Base-by-base conservation (phyloP, 1,139 yeast genomes). In the Taphrina wiesneri region DNA sequence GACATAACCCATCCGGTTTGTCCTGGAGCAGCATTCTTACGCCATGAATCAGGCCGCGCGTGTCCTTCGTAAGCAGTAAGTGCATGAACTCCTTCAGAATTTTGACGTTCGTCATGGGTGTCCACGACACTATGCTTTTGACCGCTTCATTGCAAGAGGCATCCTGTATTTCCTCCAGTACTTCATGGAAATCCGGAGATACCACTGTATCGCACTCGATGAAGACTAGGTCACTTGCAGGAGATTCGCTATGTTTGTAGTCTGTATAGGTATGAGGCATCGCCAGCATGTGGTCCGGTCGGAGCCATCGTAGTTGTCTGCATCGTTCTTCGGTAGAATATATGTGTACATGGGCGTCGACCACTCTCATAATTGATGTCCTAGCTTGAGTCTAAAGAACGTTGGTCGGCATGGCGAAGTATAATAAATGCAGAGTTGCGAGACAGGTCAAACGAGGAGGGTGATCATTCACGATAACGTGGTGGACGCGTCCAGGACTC, bases 321-420 rank as follows among this genome's bases (percentile, higher is more conserved):
- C 52, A 47, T 23, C 63, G n/a, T 6, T 17, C 17, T 19, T 34
- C 47, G 4, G 49, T 41, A 2, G 57, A 25, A 43, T 41, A 60
- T 19, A 60, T 23, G 36, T 60, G 64, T n/a, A 60, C 43, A 41
- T 60, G 64, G 17, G 52, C 52, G 41, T 60, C 64, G 32, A 60
- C 26, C 3, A 47, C 53, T 30, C 21, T 17, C 53, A 30, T 45
- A n/a, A 39, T n/a, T n/a, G n/a, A n/a, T n/a, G n/a, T n/a, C n/a
- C n/a, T n/a, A n/a, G n/a, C n/a, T n/a, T n/a, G n/a, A n/a, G n/a
- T n/a, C n/a, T n/a, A n/a, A n/a, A n/a, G n/a, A n/a, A n/a, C n/a
- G n/a, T n/a, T n/a, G n/a, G n/a, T n/a, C n/a, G n/a, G n/a, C n/a
- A n/a, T n/a, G n/a, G n/a, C n/a, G n/a, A n/a, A n/a, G n/a, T n/a